Evolutionary conservation across 495 filamentous ascomycete genomes (phyloP).

Genomic region (Thermochaetoides thermophila): DNA sequence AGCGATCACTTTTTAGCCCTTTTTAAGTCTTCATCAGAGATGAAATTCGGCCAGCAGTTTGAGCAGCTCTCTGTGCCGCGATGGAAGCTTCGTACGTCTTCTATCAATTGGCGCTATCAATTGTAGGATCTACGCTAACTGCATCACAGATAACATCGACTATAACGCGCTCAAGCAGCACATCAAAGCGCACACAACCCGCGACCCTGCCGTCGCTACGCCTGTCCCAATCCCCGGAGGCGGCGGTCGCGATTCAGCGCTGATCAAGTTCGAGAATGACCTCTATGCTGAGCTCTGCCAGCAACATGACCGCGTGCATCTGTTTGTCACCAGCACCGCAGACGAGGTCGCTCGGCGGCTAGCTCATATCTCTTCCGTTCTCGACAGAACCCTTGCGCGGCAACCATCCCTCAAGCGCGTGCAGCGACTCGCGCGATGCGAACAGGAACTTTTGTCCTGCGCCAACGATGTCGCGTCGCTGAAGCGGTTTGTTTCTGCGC

Average conservation of each 20-base stretch:
- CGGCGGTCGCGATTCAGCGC: constrained; percentile 31
- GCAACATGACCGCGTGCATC: constrained; percentile 51
- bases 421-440: constrained; percentile 35
- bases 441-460: constrained; percentile 29
- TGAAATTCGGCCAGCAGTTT: constrained; percentile 62
- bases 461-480: constrained; percentile 48
- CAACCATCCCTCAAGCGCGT: constrained; percentile 22
- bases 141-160: constrained; percentile 46
- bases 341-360: constrained; percentile 51
- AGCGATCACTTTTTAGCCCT: no score
- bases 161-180: constrained; percentile 62
- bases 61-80: constrained; percentile 75
- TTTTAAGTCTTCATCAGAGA: no score
- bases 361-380: constrained; percentile 29
- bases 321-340: constrained; percentile 57
- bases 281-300: constrained; percentile 45
- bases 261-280: constrained; percentile 43
- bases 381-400: constrained; percentile 13
- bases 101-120: not conserved
- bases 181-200: constrained; percentile 55
- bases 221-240: constrained; percentile 53
- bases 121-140: not conserved
- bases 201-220: constrained; percentile 43
- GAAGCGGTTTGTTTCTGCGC: constrained; percentile 46
- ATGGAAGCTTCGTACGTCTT: constrained; percentile 65